Evolutionary conservation across 2,329 filamentous ascomycete genomes (phyloP), one percentile per base, ranked within the genome.

Genomic region (Oidium heveae): DNA sequence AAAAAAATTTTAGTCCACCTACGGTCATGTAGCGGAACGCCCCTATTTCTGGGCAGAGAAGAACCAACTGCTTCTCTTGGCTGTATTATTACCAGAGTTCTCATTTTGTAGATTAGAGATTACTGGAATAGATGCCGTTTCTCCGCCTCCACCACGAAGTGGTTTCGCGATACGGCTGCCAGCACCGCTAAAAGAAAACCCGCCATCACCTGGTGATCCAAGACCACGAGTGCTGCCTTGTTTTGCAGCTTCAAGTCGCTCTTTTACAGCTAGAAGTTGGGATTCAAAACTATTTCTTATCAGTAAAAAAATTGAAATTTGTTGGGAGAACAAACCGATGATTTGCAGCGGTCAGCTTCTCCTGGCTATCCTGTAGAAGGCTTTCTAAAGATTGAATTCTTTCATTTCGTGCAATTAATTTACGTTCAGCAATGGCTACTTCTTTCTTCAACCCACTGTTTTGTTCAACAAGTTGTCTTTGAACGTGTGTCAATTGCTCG

Each of bases 401-500:
- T 74, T 98, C 91, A 66, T 96, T 96, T 62, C 91, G 76, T 24
- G 91, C 91, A 67, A 94, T 93, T 58, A 98, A 75, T 70, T 98
- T 98, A 62, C 91, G 80, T 73, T 98, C 91, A 0, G 91, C 91
- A 66, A 98, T 98, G 55, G 91, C 91, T 55, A 98, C 91, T 70
- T 98, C 91, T 74, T 98, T 96, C 80, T 98, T 98, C 64, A 98
- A 74, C 58, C 82, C 84, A 61, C 86, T 86, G 70, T 98, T 98
- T 69, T 98, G 91, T 72, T 98, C 91, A 34, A 98, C 91, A 13
- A 98, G 80, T 70, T 98, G 91, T 55, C 91, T 80, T 70, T 98
- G 91, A 54, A 98, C 91, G 65, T 94, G 86, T 3, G 91, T 98
- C 55, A 98, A 75, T 69, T 98, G 91, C 71, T 98, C 91, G 43